Base-by-base conservation (phyloP, 768 basidiomycete genomes). In the Cystofilobasidium capitatum region DNA sequence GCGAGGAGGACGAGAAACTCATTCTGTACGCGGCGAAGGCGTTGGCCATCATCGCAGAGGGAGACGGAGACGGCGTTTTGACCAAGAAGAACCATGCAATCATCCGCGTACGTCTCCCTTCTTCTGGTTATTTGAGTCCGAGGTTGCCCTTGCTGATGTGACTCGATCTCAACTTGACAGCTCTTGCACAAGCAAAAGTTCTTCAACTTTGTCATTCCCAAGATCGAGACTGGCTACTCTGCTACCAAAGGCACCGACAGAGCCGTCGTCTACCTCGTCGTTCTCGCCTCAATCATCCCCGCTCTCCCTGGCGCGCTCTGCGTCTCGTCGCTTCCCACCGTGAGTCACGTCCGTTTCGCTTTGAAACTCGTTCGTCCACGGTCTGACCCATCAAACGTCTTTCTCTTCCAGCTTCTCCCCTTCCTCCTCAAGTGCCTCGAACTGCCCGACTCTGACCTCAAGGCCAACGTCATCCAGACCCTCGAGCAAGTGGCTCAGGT, bases 391-490 rank as follows among this genome's bases (percentile, higher is more conserved):
- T 33, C 40, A 7, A 7, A 26, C 22, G 40, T 16, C 26, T 20
- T 35, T 17, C 17, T 24, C 22, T 51, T 20, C 1, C 72, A 98
- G 93, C 82, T 98, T 16, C 83, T 97, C 71, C 92, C 96, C 0
- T 81, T 97, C 17, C 81, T 99, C 6, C 79, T 99, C 49, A 88
- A 88, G 20, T 88, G 90, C 4, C 82, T 98, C 22, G 85, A 88
- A 47, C 78, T 96, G 5, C 83, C 86, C 4, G 86, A 91, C 74
- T 77, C 83, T 12, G 81, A 83, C 33, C 84, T 93, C 69, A 85
- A 90, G 29, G 81, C 83, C 20, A 86, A 87, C 77, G 86, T 92
- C 58, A 88, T 97, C 65, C 84, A 88, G 62, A 87, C 86, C 12
- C 81, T 98, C 42, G 81, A 84, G 12, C 81, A 85, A 0, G 84